Base-by-base conservation (phyloP, 2,329 filamentous ascomycete genomes). In the Fusarium hostae region DNA sequence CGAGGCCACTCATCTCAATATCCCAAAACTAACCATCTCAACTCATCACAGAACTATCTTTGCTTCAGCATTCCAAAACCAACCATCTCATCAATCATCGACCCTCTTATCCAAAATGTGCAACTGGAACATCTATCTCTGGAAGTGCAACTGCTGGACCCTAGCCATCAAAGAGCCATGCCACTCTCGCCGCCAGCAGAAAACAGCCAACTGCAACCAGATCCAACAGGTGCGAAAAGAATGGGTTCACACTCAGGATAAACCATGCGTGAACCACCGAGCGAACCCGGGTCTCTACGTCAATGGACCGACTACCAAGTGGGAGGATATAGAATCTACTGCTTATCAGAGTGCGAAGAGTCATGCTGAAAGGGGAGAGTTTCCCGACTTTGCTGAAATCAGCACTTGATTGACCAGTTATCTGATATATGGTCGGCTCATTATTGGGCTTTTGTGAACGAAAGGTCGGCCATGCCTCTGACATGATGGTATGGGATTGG, bases 121-220 rank as follows among this genome's bases (percentile, higher is more conserved):
- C 30, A 59, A 73, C 22, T 73, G 71, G 71, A 37, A 66, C 13
- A 44, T 73, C 12, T 66, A 62, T 11, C 59, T 71, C 16, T 73
- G 47, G 56, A 55, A 47, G 10, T 73, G 70, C 37, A 48, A 57
- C 40, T 71, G 70, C 48, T 59, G 56, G 28, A 26, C 57, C 0
- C 28, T 71, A 11, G 28, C 39, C n/a, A 28, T 71, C 15, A 73
- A 71, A 45, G 57, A 62, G 24, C 37, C 43, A 6, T 73, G 71
- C 34, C 71, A 73, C 32, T 32, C 35, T 18, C 66, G 58, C 6
- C 70, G 70, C 9, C 44, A 45, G 12, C 47, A 67, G 55, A 47
- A 50, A 22, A 58, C 50, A 15, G 56, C 54, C 28, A 35, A 71
- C 45, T 72, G 70, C 44, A 48, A 57, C 9, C 60, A 60, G 39